phyloP scores from a whole-genome alignment of 495 filamentous ascomycete genomes.

The Aspergillus taichungensis region DNA sequence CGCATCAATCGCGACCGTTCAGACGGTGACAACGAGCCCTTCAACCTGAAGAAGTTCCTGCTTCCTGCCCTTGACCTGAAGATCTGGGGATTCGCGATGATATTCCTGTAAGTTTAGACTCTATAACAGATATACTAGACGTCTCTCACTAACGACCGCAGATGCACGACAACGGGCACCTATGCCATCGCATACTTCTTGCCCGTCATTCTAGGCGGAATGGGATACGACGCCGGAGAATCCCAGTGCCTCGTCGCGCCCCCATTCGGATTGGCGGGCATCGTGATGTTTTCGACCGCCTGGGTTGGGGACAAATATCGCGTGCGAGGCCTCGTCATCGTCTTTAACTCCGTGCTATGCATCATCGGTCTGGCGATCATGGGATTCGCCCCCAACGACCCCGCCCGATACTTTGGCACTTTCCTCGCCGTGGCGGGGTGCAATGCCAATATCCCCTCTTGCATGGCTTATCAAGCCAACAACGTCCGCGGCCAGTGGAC shows the following conservation, averaged over 20 bases:
- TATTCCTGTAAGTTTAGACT: slow-evolving; percentile 38
- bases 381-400: slow-evolving; percentile 41
- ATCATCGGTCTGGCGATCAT: slow-evolving; percentile 46
- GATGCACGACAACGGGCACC: slow-evolving; percentile 47
- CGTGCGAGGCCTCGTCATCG: slow-evolving; percentile 47
- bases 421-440: slow-evolving; percentile 52
- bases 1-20: slow-evolving; percentile 51
- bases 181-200: slow-evolving; percentile 63
- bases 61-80: slow-evolving; percentile 42
- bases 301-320: slow-evolving; percentile 49
- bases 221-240: slow-evolving; percentile 48
- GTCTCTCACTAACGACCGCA: slow-evolving; percentile 2
- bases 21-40: slow-evolving; percentile 42
- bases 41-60: slow-evolving; percentile 43
- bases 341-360: slow-evolving; percentile 43
- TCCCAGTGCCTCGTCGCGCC: slow-evolving; percentile 58
- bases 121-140: not conserved
- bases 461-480: slow-evolving; percentile 56
- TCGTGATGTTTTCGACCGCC: slow-evolving; percentile 48
- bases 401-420: slow-evolving; percentile 53
- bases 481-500: slow-evolving; percentile 63
- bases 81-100: slow-evolving; percentile 53
- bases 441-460: slow-evolving; percentile 52
- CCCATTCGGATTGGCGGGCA: slow-evolving; percentile 50
- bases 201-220: slow-evolving; percentile 52